Evolutionary conservation across 768 basidiomycete genomes (phyloP).

Genomic region (Auriscalpium microsporum): DNA sequence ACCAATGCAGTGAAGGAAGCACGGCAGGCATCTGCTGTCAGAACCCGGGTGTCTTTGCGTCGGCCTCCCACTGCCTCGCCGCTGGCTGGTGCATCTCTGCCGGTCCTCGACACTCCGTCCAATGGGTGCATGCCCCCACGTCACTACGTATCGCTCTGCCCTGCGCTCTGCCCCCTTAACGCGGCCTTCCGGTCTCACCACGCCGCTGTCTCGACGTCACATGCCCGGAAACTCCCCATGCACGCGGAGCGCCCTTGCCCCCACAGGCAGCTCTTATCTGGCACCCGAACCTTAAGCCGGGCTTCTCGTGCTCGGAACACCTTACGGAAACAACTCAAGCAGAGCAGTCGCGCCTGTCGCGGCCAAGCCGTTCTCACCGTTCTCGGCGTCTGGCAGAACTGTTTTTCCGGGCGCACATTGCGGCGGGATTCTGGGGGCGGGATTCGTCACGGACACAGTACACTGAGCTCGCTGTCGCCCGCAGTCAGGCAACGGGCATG

Average conservation of each 20-base stretch:
- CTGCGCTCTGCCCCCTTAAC: neutral
- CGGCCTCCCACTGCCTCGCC: neutral
- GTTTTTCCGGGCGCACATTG: neutral
- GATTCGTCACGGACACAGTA: too few relatives aligned
- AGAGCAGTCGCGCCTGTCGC: neutral
- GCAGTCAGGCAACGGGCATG: too few relatives aligned
- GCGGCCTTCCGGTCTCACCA: neutral
- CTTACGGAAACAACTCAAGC: neutral
- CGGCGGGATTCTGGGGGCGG: neutral
- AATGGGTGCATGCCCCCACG: neutral
- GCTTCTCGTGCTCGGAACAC: neutral
- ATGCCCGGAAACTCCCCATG: neutral
- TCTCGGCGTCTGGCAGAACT: neutral
- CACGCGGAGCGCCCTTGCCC: neutral
- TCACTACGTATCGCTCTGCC: constrained; percentile 8
- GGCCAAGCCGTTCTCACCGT: neutral
- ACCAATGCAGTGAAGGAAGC: neutral
- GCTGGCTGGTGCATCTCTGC: neutral
- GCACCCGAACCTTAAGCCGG: neutral
- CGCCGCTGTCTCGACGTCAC: neutral
- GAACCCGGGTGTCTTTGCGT: neutral
- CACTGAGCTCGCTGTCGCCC: too few relatives aligned
- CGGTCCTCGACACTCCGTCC: neutral
- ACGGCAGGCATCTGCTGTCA: neutral
- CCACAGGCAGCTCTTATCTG: neutral